Evolutionary conservation across 2,329 filamentous ascomycete species (phyloP), one percentile per base, ranked within the genome.

Genomic region (Fusarium globosum): DNA sequence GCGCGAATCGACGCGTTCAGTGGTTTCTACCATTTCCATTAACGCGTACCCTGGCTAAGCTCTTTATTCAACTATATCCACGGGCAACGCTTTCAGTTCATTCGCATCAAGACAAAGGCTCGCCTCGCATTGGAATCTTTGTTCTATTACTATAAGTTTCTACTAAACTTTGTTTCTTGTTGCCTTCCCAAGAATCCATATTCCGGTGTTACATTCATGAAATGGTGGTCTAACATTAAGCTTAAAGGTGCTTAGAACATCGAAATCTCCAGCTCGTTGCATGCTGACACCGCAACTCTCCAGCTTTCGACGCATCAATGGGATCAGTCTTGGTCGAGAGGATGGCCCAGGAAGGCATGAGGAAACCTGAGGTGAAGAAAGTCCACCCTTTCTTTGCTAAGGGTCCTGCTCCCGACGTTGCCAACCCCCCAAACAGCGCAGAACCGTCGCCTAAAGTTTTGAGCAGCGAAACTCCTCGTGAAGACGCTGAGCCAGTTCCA

Each of bases 301-400:
- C 57, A 76, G 74, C 35, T 60, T 58, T 52, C 56, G 39, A 28
- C 56, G 67, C 61, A 51, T 80, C 80, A 72, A 88, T 87, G 85
- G 84, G 83, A 80, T 80, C 83, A 46, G 77, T 84, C 48, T 74
- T 83, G 65, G 79, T 85, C 61, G 80, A 81, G 75, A 82, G 79
- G 55, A 89, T 88, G 87, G 80, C 81, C 71, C 82, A 82, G 61
- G 81, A 82, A 77, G 81, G 78, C 63, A 71, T 80, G 59, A 78
- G 76, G 68, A 82, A 82, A 61, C 76, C 79, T 15, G 69, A 77
- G 43, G 74, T 78, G 30, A 86, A 84, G 76, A 88, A 87, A 72
- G 76, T 90, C 42, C 88, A 90, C 73, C 88, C 88, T 23, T 89
- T 90, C 80, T 90, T 90, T 76, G 76, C 81, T 43, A 81, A 80